phyloP scores from a whole-genome alignment of 345 rosid genomes.

The Salix suchowensis region DNA sequence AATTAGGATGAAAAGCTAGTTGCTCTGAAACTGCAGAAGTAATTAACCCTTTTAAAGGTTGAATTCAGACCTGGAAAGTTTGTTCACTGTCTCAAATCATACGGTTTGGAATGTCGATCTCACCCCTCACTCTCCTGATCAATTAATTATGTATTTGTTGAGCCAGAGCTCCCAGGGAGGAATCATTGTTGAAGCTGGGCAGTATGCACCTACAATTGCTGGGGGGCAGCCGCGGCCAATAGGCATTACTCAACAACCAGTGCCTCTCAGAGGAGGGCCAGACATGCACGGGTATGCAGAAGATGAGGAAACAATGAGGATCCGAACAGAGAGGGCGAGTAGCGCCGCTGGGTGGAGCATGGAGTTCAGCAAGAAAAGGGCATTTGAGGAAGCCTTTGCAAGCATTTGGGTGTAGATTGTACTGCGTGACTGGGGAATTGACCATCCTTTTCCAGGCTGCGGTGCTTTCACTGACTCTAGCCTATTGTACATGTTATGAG shows the following conservation, averaged over 20 bases:
- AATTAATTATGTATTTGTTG: constrained; percentile 12
- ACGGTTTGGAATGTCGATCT: neutral
- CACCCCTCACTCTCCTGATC: neutral
- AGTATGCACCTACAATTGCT: constrained; percentile 51
- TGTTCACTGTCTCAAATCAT: neutral
- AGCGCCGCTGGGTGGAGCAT: constrained; percentile 84
- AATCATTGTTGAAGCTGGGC: constrained; percentile 41
- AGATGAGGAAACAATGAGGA: constrained; percentile 66
- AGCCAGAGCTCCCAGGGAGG: constrained; percentile 45
- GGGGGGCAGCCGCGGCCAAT: constrained; percentile 79
- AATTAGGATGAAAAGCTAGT: neutral
- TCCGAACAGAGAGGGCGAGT: constrained; percentile 70
- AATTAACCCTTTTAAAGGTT: neutral
- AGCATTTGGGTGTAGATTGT: constrained; percentile 70
- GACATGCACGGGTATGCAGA: constrained; percentile 51
- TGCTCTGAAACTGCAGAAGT: neutral
- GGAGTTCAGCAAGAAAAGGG: constrained; percentile 80
- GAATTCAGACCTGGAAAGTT: neutral
- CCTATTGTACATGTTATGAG: too few species aligned
- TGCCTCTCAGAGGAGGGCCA: constrained; percentile 49
- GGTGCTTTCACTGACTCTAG: too few species aligned
- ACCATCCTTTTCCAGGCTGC: too few species aligned
- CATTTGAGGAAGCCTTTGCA: constrained; percentile 87
- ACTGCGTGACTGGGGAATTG: neutral
- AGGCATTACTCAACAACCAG: constrained; percentile 74